phyloP scores from a whole-genome alignment of 257 asterid genomes.

The Forsythia suspensa region DNA sequence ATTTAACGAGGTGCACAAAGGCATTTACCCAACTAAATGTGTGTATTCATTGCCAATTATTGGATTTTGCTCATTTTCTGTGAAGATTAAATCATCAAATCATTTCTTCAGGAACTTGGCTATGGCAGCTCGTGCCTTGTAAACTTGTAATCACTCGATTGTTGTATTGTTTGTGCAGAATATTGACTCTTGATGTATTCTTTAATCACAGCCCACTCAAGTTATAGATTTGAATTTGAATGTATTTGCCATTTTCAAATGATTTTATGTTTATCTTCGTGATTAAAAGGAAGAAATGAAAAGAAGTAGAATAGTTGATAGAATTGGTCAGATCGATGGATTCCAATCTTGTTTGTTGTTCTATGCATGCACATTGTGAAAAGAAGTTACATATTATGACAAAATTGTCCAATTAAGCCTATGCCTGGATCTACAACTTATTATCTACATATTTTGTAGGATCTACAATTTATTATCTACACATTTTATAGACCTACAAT shows the following conservation, averaged over 20 bases:
- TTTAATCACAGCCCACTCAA: slow-evolving; percentile 22
- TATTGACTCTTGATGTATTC: slow-evolving; percentile 30
- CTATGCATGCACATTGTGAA: no score
- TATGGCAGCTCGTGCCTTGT: slow-evolving; percentile 26
- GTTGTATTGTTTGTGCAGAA: slow-evolving; percentile 20
- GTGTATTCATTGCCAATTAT: slow-evolving; percentile 1
- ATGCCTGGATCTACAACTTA: no score
- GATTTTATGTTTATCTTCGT: neutral
- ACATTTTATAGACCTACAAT: no score
- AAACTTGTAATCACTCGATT: slow-evolving; percentile 9
- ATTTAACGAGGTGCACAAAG: slow-evolving; percentile 7
- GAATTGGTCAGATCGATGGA: no score
- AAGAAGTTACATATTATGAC: no score
- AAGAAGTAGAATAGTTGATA: no score
- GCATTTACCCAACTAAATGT: slow-evolving; percentile 23
- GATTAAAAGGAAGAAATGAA: neutral
- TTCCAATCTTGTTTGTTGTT: no score
- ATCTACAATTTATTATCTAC: no score
- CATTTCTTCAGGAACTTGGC: slow-evolving; percentile 23
- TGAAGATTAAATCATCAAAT: slow-evolving; percentile 33
- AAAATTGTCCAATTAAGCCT: no score
- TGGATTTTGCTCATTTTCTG: slow-evolving; percentile 30
- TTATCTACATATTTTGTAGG: no score
- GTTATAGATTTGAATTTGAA: slow-evolving; percentile 22
- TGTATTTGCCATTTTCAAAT: slow-evolving; percentile 14